Conservation (phyloP, 2,329 filamentous ascomycete genomes). For the Cladosporium sp. region DNA sequence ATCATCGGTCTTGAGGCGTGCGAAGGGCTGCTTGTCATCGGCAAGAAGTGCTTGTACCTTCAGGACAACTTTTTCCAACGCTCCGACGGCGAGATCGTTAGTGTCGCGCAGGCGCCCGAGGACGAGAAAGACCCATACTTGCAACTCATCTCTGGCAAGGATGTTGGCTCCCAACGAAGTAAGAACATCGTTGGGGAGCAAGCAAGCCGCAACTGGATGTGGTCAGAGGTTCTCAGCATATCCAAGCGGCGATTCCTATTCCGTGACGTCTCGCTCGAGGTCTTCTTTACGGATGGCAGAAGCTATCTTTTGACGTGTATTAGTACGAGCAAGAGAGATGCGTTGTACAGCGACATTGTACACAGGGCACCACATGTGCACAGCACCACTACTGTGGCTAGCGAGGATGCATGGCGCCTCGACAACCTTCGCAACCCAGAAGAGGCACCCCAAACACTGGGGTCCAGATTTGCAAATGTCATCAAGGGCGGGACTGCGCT, state of each 20-base stretch:
- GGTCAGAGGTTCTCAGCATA: slow-evolving; percentile 90
- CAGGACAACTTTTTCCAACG: slow-evolving; percentile 97
- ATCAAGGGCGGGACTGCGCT: slow-evolving; percentile 83
- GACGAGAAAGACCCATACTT: slow-evolving; percentile 96
- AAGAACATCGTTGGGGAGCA: slow-evolving; percentile 59
- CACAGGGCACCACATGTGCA: slow-evolving; percentile 75
- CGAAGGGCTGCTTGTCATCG: slow-evolving; percentile 89
- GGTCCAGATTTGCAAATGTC: slow-evolving; percentile 86
- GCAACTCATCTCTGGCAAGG: slow-evolving; percentile 82
- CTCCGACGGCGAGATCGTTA: slow-evolving; percentile 92
- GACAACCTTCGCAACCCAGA: slow-evolving; percentile 75
- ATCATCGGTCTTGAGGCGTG: slow-evolving; percentile 91
- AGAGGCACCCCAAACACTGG: slow-evolving; percentile 66
- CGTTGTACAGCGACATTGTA: slow-evolving; percentile 74
- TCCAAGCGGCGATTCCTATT: slow-evolving; percentile 95
- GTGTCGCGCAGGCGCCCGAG: slow-evolving; percentile 86
- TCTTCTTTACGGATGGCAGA: slow-evolving; percentile 95
- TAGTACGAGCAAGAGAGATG: slow-evolving; percentile 71
- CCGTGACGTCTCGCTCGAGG: slow-evolving; percentile 91
- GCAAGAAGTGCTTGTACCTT: slow-evolving; percentile 88
- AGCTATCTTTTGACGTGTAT: slow-evolving; percentile 91
- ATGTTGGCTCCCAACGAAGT: slow-evolving; percentile 60
- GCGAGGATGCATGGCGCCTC: slow-evolving; percentile 88
- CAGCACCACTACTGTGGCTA: slow-evolving; percentile 59
- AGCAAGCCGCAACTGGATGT: slow-evolving; percentile 86